Evolutionary conservation across 192 early-diverging fungal genomes (phyloP).

Genomic region (Helicostylum pulchrum): DNA sequence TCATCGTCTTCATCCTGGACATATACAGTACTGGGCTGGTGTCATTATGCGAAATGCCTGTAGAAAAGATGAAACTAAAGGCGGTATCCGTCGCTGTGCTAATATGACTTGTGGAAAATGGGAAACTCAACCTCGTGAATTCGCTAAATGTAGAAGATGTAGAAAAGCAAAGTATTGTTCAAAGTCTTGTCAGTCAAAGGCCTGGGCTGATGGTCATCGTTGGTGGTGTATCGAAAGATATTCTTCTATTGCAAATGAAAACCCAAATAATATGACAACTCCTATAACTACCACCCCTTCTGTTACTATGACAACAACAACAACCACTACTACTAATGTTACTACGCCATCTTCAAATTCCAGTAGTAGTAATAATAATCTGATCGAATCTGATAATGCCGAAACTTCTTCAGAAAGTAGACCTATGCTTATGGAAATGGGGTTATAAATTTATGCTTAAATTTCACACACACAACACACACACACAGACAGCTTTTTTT

Average conservation of each 20-base stretch:
- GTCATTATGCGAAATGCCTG: conserved; percentile 81
- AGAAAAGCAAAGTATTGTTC: conserved; percentile 86
- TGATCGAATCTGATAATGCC: no score
- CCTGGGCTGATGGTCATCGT: conserved; percentile 78
- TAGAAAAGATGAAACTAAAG: conserved; percentile 67
- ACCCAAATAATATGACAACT: background rate
- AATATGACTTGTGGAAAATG: conserved; percentile 75
- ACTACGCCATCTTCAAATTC: background rate
- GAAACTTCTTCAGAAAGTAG: background rate
- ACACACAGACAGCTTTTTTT: no score
- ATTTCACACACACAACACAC: no score
- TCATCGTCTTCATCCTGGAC: conserved; percentile 57
- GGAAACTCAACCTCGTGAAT: conserved; percentile 71
- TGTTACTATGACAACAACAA: background rate
- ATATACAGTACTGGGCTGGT: conserved; percentile 72
- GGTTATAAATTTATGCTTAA: no score
- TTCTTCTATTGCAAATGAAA: background rate
- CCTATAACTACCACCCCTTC: background rate
- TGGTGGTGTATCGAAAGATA: conserved; percentile 71
- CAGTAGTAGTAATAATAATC: background rate
- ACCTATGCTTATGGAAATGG: conserved; percentile 2
- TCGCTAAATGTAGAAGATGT: conserved; percentile 85
- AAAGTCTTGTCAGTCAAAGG: conserved; percentile 68
- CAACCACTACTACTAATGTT: background rate
- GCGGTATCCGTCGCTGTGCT: conserved; percentile 73